Evolutionary conservation across 495 filamentous ascomycete species (phyloP), one percentile per base, ranked within the genome.

Genomic region (Sphaerosporella brunnea): DNA sequence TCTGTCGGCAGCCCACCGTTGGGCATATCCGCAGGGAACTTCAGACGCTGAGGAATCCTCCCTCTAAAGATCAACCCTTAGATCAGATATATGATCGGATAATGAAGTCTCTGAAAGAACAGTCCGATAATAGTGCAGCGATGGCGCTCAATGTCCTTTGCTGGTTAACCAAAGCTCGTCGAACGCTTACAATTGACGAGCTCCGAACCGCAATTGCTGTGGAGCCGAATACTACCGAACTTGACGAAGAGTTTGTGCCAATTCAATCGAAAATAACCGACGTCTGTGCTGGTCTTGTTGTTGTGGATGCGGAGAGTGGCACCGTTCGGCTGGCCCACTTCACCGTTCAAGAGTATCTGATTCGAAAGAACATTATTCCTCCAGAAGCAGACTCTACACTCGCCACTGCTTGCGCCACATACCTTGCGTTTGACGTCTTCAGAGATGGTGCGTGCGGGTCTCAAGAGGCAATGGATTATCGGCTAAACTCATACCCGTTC

Each of bases 261-360:
- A 38, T 34, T 18, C 3, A 13, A 16, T n/a, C 32, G 21, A 23
- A 38, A 26, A 23, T 53, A 13, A 23, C 48, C 9, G 49, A 54
- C 34, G 40, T 51, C n/a, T 57, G 54, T 28, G 35, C 39, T 7
- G 52, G 53, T 0, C 38, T 55, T 15, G 23, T 55, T 21, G 43
- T 41, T 1, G 35, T 50, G 4, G 51, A 55, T 11, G 32, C 26
- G n/a, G 36, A 26, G 11, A 20, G 25, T 1, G 13, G 24, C 16
- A 45, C 49, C 3, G 36, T 55, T 32, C 41, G 36, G 4, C 15
- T 54, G 4, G 39, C 24, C 2, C 53, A 54, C 16, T 36, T 56
- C 15, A 56, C 54, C 0, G 37, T 56, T 19, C 47, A 49, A 19
- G 48, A 57, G 25, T 56, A 56, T 23, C 52, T 57, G 10, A 9